Conservation (phyloP, 208 protist genomes). For the Acanthamoeba rhysodes region DNA sequence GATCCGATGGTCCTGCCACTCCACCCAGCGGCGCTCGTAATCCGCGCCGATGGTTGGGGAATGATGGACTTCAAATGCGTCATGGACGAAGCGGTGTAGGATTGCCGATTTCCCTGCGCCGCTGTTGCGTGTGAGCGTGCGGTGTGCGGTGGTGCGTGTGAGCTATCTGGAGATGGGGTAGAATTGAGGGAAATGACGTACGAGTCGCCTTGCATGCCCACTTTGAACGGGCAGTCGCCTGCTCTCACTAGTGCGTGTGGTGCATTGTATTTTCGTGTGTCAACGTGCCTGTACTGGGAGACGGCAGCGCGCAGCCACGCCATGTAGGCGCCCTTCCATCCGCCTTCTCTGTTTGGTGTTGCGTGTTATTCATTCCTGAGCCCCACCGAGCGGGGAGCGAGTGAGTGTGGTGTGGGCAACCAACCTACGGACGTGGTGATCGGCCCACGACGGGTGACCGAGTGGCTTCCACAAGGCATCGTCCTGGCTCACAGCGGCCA, state of each 20-base stretch:
- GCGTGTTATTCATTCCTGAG: too few relatives aligned
- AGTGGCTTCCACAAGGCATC: background rate
- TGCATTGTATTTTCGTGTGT: background rate
- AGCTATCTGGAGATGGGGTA: too few relatives aligned
- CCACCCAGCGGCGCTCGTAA: background rate
- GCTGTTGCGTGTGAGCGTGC: background rate
- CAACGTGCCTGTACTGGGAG: background rate
- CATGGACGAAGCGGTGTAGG: background rate
- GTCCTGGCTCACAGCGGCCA: background rate
- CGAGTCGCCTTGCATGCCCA: background rate
- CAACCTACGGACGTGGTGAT: background rate
- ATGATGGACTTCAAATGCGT: background rate
- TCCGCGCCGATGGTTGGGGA: background rate
- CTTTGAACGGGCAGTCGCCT: background rate
- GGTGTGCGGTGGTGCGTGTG: too few relatives aligned
- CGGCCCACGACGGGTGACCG: background rate
- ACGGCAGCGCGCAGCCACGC: background rate
- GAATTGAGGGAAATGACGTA: background rate
- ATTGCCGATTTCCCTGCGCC: background rate
- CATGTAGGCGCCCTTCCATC: slow-evolving; percentile 37
- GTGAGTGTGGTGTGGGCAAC: too few relatives aligned
- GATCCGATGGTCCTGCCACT: background rate
- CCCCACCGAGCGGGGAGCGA: too few relatives aligned
- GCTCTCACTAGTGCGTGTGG: background rate
- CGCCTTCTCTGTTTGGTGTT: background rate